These are phyloP conservation scores for Mycena floridula DNA, from an alignment of 768 basidiomycete genomes.

Conservation along the genomic window DNA sequence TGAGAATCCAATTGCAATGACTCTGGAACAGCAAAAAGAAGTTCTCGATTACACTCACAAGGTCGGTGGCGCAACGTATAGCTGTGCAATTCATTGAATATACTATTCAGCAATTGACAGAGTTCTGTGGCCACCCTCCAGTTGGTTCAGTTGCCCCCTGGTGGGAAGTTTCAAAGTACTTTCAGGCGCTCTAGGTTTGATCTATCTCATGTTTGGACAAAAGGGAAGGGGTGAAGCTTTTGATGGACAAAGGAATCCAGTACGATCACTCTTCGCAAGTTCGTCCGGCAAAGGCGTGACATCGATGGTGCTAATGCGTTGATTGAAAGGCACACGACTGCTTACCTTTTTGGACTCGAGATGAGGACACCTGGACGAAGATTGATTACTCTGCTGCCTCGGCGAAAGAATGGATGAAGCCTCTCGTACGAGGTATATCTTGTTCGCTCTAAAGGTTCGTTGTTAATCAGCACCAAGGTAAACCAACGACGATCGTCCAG, in stretches of 20 bases:
- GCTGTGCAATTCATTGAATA: conserved; percentile 16
- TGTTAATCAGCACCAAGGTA: background rate
- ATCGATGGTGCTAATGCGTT: conserved; percentile 35
- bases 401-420: conserved; percentile 63
- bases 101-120: background rate
- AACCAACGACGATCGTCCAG: conserved; percentile 24
- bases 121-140: background rate
- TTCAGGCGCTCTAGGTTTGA: background rate
- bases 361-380: conserved; percentile 59
- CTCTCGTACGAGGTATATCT: conserved; percentile 49
- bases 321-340: conserved; percentile 53
- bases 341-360: conserved; percentile 2
- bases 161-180: conserved; percentile 64
- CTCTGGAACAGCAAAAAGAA: conserved; percentile 61
- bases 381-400: conserved; percentile 59
- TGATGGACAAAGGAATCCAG: conserved; percentile 68
- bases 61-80: conserved; percentile 56
- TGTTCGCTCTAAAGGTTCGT: background rate
- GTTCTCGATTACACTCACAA: conserved; percentile 61
- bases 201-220: background rate
- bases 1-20: conserved; percentile 57
- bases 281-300: conserved; percentile 7
- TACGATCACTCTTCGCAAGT: conserved; percentile 43
- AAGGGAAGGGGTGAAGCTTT: conserved; percentile 49
- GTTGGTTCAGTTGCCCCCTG: conserved; percentile 66